Conservation (phyloP, 2,329 filamentous ascomycete species). For the Clonostachys chloroleuca region DNA sequence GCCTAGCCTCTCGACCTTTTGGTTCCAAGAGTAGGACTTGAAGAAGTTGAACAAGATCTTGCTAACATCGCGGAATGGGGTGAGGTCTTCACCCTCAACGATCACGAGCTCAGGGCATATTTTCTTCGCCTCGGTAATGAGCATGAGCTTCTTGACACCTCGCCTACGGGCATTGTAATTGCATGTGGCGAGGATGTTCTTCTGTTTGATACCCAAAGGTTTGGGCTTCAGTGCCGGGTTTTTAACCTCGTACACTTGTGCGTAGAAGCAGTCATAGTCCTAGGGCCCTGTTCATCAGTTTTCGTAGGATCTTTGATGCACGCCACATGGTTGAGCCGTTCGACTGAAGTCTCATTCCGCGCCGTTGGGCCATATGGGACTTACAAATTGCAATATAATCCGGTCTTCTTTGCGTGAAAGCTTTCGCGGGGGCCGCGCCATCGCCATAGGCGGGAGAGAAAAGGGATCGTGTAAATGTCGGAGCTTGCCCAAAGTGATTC, state of each 20-base stretch:
- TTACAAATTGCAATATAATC: slow-evolving; percentile 78
- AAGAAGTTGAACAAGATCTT: slow-evolving; percentile 76
- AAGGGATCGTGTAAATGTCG: too few species aligned
- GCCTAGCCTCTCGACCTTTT: slow-evolving; percentile 74
- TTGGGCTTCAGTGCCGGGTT: slow-evolving; percentile 67
- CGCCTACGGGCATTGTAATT: slow-evolving; percentile 83
- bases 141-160: slow-evolving; percentile 78
- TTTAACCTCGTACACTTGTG: slow-evolving; percentile 81
- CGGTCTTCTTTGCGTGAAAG: slow-evolving; percentile 54
- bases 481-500: neutral
- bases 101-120: slow-evolving; percentile 82
- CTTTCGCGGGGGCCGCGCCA: slow-evolving; percentile 21
- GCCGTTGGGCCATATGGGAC: slow-evolving; percentile 12
- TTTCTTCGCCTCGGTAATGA: slow-evolving; percentile 75
- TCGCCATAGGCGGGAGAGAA: slow-evolving; percentile 3
- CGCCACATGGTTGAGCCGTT: too few species aligned
- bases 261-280: slow-evolving; percentile 93
- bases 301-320: too few species aligned
- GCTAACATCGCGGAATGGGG: slow-evolving; percentile 79
- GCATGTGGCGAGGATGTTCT: slow-evolving; percentile 88
- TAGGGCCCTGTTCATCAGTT: slow-evolving; percentile 15
- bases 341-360: too few species aligned
- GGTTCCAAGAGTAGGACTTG: slow-evolving; percentile 70
- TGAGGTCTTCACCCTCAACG: slow-evolving; percentile 81
- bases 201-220: slow-evolving; percentile 84